These are phyloP conservation scores for Neurospora sp. DNA, from an alignment of 495 filamentous ascomycete species.

Conservation along the genomic window DNA sequence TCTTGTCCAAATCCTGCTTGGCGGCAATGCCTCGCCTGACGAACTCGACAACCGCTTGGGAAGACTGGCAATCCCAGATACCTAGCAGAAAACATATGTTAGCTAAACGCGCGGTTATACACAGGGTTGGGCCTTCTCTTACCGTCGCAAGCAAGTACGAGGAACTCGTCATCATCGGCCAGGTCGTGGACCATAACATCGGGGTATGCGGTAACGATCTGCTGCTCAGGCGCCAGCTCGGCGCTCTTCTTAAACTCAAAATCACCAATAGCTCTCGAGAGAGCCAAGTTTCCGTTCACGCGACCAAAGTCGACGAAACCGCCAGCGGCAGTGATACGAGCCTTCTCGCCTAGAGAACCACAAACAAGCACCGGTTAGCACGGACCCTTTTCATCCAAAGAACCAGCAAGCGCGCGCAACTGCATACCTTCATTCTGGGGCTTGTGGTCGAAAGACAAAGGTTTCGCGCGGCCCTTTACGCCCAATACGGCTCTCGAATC, in stretches of 20 bases:
- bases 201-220: conserved; percentile 94
- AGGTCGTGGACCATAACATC: conserved; percentile 87
- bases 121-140: conserved; percentile 18
- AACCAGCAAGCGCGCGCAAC: not conserved
- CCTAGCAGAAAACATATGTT: conserved; percentile 38
- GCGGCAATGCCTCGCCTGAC: conserved; percentile 91
- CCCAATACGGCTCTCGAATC: conserved; percentile 91
- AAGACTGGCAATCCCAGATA: conserved; percentile 99
- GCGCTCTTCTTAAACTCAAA: conserved; percentile 99
- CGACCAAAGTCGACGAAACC: conserved; percentile 98
- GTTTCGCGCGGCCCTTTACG: conserved; percentile 92
- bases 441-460: conserved; percentile 96
- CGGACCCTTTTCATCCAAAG: not conserved
- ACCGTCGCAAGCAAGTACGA: conserved; percentile 97
- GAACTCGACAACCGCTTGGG: conserved; percentile 93
- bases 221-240: conserved; percentile 88
- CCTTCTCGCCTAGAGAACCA: conserved; percentile 68
- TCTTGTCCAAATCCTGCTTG: conserved; percentile 83
- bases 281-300: conserved; percentile 96
- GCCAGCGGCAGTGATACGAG: conserved; percentile 86
- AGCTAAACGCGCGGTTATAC: not conserved
- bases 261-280: conserved; percentile 95
- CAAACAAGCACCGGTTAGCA: conserved; percentile 14
- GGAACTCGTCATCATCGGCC: conserved; percentile 88
- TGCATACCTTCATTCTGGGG: conserved; percentile 86